Conservation (phyloP, 2,329 filamentous ascomycete species). For the Hymenoscyphus scutula region DNA sequence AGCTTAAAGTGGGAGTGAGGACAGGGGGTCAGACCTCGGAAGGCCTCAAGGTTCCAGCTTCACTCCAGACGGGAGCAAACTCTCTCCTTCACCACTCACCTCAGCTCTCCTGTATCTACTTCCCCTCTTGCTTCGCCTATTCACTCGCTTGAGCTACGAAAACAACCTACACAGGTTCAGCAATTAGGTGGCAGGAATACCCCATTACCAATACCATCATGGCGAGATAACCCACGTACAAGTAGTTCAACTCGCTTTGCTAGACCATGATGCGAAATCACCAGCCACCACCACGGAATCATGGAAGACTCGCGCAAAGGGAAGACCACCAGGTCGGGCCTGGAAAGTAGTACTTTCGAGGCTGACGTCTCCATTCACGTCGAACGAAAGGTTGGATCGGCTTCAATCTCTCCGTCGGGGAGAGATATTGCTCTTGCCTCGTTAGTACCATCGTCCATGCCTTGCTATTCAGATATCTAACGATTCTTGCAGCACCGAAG, state of each 20-base stretch:
- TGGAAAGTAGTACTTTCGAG: slow-evolving; percentile 85
- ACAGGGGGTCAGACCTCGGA: too few species aligned
- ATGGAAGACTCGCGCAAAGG: slow-evolving; percentile 48
- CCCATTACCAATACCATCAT: background rate
- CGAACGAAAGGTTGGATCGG: slow-evolving; percentile 71
- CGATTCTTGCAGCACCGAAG: slow-evolving; percentile 56
- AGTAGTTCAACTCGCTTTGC: slow-evolving; percentile 1
- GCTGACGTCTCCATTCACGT: slow-evolving; percentile 81
- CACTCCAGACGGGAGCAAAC: too few species aligned
- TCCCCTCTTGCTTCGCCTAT: background rate
- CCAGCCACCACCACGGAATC: slow-evolving; percentile 17
- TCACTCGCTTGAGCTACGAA: background rate
- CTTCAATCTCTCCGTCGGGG: slow-evolving; percentile 88
- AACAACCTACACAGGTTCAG: too few species aligned
- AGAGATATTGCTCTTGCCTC: slow-evolving; percentile 88
- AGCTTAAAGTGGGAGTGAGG: background rate
- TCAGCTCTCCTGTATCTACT: background rate
- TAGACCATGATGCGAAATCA: slow-evolving; percentile 24
- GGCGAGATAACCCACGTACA: background rate
- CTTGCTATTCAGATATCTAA: slow-evolving; percentile 11
- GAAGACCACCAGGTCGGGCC: slow-evolving; percentile 65
- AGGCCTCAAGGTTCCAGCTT: background rate
- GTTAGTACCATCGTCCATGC: slow-evolving; percentile 38
- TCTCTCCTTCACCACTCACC: too few species aligned
- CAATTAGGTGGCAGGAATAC: background rate